These are phyloP conservation scores for Dioscorea zingiberensis DNA, from an alignment of 106 monocot species.

Conservation along the genomic window DNA sequence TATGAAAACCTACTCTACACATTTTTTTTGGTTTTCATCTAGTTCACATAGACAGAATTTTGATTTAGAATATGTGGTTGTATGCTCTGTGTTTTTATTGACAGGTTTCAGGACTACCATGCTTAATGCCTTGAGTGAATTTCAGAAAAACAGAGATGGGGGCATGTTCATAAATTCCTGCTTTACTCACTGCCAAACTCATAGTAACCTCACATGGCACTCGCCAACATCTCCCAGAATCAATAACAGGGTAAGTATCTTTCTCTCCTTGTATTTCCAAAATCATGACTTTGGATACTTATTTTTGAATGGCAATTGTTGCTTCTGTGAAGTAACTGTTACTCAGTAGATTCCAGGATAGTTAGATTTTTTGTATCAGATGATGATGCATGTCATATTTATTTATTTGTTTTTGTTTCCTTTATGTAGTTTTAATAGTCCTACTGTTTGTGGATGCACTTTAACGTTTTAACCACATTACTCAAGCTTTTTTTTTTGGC, in stretches of 20 bases:
- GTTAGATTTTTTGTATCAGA: too few relatives aligned
- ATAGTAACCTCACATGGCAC: constrained; percentile 64
- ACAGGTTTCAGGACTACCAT: constrained; percentile 61
- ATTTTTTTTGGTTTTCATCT: too few relatives aligned
- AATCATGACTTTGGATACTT: too few relatives aligned
- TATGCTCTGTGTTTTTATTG: not conserved
- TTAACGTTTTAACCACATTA: too few relatives aligned
- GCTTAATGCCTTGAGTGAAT: constrained; percentile 47
- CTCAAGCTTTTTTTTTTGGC: too few relatives aligned
- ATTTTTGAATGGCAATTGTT: too few relatives aligned
- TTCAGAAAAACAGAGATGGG: constrained; percentile 29
- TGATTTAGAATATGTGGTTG: not conserved
- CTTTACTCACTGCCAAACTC: constrained; percentile 80
- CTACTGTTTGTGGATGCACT: too few relatives aligned
- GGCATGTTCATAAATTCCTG: constrained; percentile 85
- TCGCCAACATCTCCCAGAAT: constrained; percentile 56
- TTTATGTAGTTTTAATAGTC: too few relatives aligned
- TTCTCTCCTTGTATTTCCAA: not conserved
- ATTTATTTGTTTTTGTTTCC: too few relatives aligned
- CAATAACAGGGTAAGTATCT: constrained; percentile 60
- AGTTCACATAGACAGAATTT: not conserved
- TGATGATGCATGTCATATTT: too few relatives aligned
- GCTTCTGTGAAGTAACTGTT: too few relatives aligned
- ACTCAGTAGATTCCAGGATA: too few relatives aligned
- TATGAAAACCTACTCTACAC: not conserved